Percentiles rank a stretch among this genome's conserved stretches.
Conservation (phyloP, 305 asterid genomes). For the Fraxinus angustifolia region DNA sequence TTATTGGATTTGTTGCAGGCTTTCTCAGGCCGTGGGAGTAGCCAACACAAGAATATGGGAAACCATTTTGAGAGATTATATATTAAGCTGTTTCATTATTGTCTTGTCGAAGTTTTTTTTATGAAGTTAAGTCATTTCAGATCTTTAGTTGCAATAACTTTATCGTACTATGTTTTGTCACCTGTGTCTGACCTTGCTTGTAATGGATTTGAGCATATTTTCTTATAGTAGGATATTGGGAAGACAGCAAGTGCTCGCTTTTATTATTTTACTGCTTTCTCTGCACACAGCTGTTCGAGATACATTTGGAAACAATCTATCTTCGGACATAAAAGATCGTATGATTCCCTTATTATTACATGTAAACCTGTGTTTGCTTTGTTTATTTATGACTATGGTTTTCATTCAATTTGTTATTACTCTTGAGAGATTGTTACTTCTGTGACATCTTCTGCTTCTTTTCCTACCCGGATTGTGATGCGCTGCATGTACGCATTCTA, state of each 20-base stretch:
- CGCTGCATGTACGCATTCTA: neutral
- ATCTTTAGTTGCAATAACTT: neutral
- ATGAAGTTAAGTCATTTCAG: neutral
- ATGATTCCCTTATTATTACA: neutral
- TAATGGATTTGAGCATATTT: slow-evolving; percentile 14
- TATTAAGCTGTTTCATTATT: neutral
- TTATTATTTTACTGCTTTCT: neutral
- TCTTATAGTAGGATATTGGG: neutral
- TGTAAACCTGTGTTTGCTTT: neutral
- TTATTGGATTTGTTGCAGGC: slow-evolving; percentile 24
- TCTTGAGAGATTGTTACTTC: neutral
- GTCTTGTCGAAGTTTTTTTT: neutral
- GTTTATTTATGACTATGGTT: neutral
- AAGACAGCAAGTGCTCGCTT: neutral
- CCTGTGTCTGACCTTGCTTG: slow-evolving; percentile 12
- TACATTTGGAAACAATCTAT: neutral
- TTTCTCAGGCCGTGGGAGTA: slow-evolving; percentile 45
- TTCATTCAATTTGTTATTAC: neutral
- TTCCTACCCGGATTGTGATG: neutral
- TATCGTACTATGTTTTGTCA: neutral
- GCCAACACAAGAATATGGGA: slow-evolving; percentile 40
- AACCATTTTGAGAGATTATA: slow-evolving; percentile 31
- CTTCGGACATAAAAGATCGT: neutral
- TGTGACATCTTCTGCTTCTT: neutral
- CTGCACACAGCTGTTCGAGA: neutral